A percentile compares a stretch with the other conserved stretches of the same genome.
phyloP scores from a whole-genome alignment of 2,329 filamentous ascomycete species.

The Intubia oerlemansii region DNA sequence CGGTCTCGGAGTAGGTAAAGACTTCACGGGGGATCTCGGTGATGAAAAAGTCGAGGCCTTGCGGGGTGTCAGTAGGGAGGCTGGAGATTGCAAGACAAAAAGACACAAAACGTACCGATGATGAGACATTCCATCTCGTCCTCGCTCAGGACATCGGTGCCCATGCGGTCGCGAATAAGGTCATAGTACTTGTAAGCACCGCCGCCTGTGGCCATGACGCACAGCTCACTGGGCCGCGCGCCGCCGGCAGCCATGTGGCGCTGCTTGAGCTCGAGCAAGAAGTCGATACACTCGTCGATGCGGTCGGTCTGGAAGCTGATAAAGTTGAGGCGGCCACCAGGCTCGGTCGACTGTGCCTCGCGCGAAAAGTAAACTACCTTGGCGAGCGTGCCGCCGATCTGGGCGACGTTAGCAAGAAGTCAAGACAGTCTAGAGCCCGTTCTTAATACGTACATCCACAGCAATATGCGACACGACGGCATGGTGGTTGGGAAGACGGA shows the following conservation, averaged over 20 bases:
- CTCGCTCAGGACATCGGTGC: constrained; percentile 74
- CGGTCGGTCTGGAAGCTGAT: constrained; percentile 88
- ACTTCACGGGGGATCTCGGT: constrained; percentile 93
- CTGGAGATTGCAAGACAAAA: too few relatives aligned
- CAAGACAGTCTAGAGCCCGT: too few relatives aligned
- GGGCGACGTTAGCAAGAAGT: too few relatives aligned
- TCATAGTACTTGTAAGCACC: constrained; percentile 97
- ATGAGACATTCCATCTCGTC: constrained; percentile 99
- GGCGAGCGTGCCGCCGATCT: constrained; percentile 90
- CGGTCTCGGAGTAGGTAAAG: constrained; percentile 81
- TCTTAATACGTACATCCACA: constrained; percentile 71
- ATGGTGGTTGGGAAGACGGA: constrained; percentile 88
- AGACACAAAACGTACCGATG: constrained; percentile 38
- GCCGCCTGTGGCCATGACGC: constrained; percentile 88
- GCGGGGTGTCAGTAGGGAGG: not conserved
- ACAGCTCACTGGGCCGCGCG: constrained; percentile 48
- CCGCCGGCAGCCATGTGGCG: constrained; percentile 62
- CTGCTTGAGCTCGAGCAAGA: constrained; percentile 67
- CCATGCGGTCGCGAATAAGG: constrained; percentile 60
- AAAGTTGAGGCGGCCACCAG: constrained; percentile 83
- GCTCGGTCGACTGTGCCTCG: constrained; percentile 56
- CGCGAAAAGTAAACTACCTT: constrained; percentile 96
- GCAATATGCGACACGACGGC: constrained; percentile 92
- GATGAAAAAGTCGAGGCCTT: constrained; percentile 97
- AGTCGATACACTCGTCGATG: constrained; percentile 84